Base-by-base conservation (phyloP, 2,329 filamentous ascomycete species). In the Amphichorda felina region DNA sequence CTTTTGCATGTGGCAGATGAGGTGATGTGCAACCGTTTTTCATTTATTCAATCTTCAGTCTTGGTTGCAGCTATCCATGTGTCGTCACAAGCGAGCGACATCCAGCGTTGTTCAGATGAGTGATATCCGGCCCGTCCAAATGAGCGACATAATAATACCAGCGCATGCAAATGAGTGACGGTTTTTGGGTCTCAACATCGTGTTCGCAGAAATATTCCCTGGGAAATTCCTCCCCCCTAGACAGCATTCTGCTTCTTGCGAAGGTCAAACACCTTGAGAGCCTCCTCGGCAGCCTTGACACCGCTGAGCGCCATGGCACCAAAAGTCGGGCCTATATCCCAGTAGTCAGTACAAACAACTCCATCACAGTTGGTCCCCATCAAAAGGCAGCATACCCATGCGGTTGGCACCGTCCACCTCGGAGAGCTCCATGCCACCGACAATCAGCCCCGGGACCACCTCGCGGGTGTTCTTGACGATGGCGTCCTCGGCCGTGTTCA, bases 391-490 rank as follows among this genome's bases (percentile, higher is more conserved):
- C 58, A 39, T 49, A 54, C 79, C 88, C 87, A 94, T 94, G 36
- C 87, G 75, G 64, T 93, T 93, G 42, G 85, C 84, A 14, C 86
- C 87, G 50, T 94, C 87, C 22, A 94, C 78, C 61, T 94, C 87
- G 40, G 79, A 84, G 45, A 94, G 66, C 60, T 94, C 87, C 87
- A 95, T 95, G 27, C 87, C 88, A 36, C 87, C 88, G n/a, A 93
- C 82, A 49, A 94, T 86, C 43, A 95, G 66, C 19, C 88, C 87
- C 5, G 85, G 85, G 11, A 87, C 77, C 40, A 95, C 72, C 67
- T 94, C 87, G 41, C 87, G 78, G 6, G 87, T 94, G 46, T 81
- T 71, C 70, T 91, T 94, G 55, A 94, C 87, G 47, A 95, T 94
- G 33, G 87, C 86, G 49, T 95, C 87, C 59, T 95, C 87, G 30